Evolutionary conservation across 139 green algal genomes (phyloP).

Genomic region (Chlamydomonas urium): DNA sequence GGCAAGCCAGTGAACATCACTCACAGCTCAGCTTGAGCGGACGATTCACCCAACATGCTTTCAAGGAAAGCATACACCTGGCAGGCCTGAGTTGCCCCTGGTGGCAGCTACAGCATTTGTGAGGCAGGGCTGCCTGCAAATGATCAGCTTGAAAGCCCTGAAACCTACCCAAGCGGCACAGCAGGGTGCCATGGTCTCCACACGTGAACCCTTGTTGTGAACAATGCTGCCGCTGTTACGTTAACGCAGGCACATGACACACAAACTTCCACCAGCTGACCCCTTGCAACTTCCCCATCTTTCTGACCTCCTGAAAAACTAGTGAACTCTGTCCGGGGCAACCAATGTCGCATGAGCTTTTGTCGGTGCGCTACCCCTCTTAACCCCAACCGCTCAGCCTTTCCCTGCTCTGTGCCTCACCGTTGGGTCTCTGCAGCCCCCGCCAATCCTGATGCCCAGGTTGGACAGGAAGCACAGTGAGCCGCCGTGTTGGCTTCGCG

Average conservation of each 20-base stretch:
- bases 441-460: conserved; percentile 43
- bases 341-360: too few species aligned
- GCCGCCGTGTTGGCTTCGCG: conserved; percentile 31
- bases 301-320: background rate
- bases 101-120: background rate
- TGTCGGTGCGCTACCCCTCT: too few species aligned
- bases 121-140: too few species aligned
- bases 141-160: too few species aligned
- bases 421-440: conserved; percentile 14
- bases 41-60: background rate
- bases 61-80: background rate
- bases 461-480: conserved; percentile 47
- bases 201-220: too few species aligned
- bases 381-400: background rate
- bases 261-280: background rate
- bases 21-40: background rate
- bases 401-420: background rate
- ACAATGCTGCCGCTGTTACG: too few species aligned
- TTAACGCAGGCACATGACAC: too few species aligned
- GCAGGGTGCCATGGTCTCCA: too few species aligned
- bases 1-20: background rate
- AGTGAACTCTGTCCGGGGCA: background rate
- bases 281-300: background rate
- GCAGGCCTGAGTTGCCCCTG: background rate
- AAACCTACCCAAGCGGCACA: too few species aligned